phyloP scores from a whole-genome alignment of 768 basidiomycete species.

The Strobilomyces confusus region DNA sequence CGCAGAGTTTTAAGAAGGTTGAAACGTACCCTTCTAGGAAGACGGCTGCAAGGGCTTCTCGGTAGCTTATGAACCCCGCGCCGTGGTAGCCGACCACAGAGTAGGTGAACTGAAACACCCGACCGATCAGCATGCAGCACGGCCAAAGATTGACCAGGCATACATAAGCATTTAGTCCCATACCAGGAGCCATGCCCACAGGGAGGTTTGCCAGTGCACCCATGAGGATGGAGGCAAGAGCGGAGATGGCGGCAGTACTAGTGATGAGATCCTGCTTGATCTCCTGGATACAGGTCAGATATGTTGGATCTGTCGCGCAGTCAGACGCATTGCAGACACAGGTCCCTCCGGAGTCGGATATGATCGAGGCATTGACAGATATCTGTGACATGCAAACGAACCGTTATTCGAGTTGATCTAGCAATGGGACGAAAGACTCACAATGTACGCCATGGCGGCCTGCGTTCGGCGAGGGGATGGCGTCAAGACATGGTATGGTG shows the following conservation, averaged over 20 bases:
- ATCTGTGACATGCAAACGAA: slow-evolving; percentile 42
- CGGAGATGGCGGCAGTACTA: slow-evolving; percentile 72
- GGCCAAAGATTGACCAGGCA: neutral
- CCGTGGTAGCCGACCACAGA: slow-evolving; percentile 87
- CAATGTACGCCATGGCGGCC: slow-evolving; percentile 85
- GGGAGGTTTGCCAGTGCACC: slow-evolving; percentile 84
- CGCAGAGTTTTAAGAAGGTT: neutral
- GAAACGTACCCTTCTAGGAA: slow-evolving; percentile 76
- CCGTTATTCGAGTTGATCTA: rapidly evolving
- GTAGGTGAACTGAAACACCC: slow-evolving; percentile 65
- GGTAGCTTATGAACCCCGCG: slow-evolving; percentile 61
- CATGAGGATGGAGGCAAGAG: slow-evolving; percentile 77
- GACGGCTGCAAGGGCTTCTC: slow-evolving; percentile 78
- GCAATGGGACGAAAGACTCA: slow-evolving; percentile 29
- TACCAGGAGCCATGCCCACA: slow-evolving; percentile 82
- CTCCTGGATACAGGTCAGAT: slow-evolving; percentile 54
- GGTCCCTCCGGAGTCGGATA: slow-evolving; percentile 74
- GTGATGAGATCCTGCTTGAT: slow-evolving; percentile 78
- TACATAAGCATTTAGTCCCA: slow-evolving; percentile 81
- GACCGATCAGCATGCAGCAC: neutral
- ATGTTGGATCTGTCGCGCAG: slow-evolving; percentile 50
- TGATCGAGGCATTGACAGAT: slow-evolving; percentile 80
- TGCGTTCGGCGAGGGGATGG: slow-evolving; percentile 20
- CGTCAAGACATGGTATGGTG: slow-evolving; percentile 5
- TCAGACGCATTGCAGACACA: slow-evolving; percentile 68